Evolutionary conservation across 768 basidiomycete species (phyloP), one percentile per base, ranked within the genome.

Genomic region (Mycena pura): DNA sequence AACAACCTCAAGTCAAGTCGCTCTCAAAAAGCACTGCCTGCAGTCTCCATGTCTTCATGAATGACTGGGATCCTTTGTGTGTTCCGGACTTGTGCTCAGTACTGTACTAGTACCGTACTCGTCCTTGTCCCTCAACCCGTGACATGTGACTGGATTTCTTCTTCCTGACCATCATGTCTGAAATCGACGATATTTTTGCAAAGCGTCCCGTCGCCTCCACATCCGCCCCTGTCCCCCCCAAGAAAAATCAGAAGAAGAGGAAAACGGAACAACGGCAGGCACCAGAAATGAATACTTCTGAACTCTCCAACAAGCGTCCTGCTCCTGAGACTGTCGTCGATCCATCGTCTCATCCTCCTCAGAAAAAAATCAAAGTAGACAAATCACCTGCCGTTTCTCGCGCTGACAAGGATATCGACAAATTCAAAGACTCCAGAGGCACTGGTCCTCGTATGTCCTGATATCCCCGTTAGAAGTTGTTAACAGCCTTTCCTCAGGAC

Each of bases 111-210:
- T 36, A 32, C 19, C 44, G 15, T 14, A 7, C 45, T 21, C 8
- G n/a, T n/a, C 14, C 3, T 6, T 47, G 6, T 32, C 27, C 24
- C 25, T 3, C 45, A 41, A 21, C 17, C 34, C 17, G 52, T 46
- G 40, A 50, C 6, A 3, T 41, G 63, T 67, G 57, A 68, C 66
- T n/a, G 21, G 25, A 53, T 21, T 47, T 32, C 41, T 24, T 29
- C 50, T 41, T 41, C 36, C 47, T 44, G 29, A 79, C 81, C 78
- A 65, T 77, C 64, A 81, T 83, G 80, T 89, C 89, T 50, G 92
- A 93, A 83, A 94, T 94, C 73, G 92, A 94, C 81, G 86, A 85
- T 68, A 94, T 94, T 69, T 94, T 94, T 73, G 82, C 91, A 38
- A 43, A 64, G 17, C 62, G 66, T 21, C 63, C 69, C 21, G 59